Evolutionary conservation across 2,329 filamentous ascomycete genomes (phyloP), one percentile per base, ranked within the genome.

Genomic region (Ophiostoma angusticollis): DNA sequence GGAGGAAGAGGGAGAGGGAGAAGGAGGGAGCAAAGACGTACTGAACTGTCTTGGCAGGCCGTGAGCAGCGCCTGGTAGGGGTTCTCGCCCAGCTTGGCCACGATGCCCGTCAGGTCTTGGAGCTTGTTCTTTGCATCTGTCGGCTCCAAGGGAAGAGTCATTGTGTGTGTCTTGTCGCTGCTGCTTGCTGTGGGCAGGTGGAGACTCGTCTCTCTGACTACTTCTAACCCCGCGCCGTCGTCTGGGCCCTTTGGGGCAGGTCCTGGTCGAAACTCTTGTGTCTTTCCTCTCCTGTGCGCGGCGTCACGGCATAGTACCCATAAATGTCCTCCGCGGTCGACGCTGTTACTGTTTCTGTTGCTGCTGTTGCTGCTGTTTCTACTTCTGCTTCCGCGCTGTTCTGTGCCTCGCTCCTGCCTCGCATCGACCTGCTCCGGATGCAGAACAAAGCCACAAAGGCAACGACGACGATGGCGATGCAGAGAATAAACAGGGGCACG

Each of bases 51-150:
- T 34, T 76, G 59, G 53, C 79, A 85, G 9, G 72, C 70, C 30
- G 69, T 58, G 42, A 93, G 81, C 43, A 93, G 61, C 14, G 78
- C 74, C 48, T 83, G 69, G 54, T 87, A 91, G 1, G 84, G 84
- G 48, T 91, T 93, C 52, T 74, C 70, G 32, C 68, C 71, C 0
- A 67, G 64, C 46, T 61, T 54, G 41, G 67, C 50, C 16, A 58
- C 52, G 35, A 72, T 57, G 12, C 70, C 70, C 1, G 71, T 73
- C 19, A 74, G 55, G 37, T 74, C 68, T 50, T 72, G 65, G 9
- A 72, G 53, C 56, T 66, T 69, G 54, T 70, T 70, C 45, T 56
- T 60, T 12, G 60, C 58, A 30, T 69, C 63, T 9, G 58, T 55
- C 1, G 58, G 55, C 23, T 58, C 57, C 4, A 65, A 47, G 8